These are phyloP conservation scores for Pseudomassariella vexata DNA, from an alignment of 2,329 filamentous ascomycete genomes.

Conservation along the genomic window DNA sequence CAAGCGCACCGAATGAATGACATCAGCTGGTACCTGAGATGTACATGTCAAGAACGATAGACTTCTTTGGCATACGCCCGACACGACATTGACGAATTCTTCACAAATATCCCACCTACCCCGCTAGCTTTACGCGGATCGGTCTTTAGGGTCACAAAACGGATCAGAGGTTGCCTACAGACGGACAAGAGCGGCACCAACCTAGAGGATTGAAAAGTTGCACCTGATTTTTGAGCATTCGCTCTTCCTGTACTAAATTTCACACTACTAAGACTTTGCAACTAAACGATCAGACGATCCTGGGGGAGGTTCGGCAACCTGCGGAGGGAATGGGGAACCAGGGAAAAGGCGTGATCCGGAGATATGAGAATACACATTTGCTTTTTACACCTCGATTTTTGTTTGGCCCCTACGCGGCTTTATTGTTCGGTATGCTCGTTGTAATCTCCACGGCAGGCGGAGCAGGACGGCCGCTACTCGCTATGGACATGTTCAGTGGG, in stretches of 20 bases:
- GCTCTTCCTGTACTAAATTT: constrained; percentile 40
- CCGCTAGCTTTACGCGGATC: constrained; percentile 23
- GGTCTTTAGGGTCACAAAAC: constrained; percentile 22
- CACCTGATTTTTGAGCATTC: constrained; percentile 29
- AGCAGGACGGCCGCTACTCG: constrained; percentile 29
- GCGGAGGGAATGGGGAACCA: constrained; percentile 9
- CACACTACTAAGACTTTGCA: constrained; percentile 26
- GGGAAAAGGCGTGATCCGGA: constrained; percentile 21
- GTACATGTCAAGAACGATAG: constrained; percentile 21
- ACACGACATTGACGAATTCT: constrained; percentile 36
- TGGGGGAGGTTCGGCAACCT: constrained; percentile 9
- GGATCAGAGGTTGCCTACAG: constrained; percentile 12
- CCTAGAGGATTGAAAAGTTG: constrained; percentile 32
- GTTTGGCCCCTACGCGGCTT: constrained; percentile 23
- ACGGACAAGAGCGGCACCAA: constrained; percentile 16
- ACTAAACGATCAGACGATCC: constrained; percentile 25
- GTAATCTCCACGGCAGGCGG: constrained; percentile 36
- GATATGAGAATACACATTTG: constrained; percentile 15
- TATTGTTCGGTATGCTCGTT: constrained; percentile 47
- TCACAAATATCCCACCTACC: constrained; percentile 22
- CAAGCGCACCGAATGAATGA: constrained; percentile 60
- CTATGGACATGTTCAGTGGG: constrained; percentile 16
- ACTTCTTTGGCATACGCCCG: constrained; percentile 25
- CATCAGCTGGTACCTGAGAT: constrained; percentile 7
- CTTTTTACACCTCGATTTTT: constrained; percentile 16